Conservation (phyloP, 2,329 filamentous ascomycete genomes). For the Trichoderma breve region DNA sequence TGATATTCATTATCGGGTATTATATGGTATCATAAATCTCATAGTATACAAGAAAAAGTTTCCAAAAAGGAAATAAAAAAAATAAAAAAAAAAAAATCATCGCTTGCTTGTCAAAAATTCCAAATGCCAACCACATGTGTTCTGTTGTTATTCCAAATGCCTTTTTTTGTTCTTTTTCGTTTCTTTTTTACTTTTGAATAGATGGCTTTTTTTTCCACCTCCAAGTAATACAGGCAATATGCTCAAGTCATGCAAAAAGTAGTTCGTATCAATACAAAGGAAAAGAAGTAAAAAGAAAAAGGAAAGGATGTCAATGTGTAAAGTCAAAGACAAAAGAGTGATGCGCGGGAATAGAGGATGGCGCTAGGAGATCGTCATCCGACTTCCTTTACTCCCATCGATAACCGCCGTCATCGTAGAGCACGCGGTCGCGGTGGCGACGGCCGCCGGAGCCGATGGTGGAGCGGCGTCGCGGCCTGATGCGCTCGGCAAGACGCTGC, state of each 20-base stretch:
- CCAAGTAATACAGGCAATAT: conserved; percentile 5
- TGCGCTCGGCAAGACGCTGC: conserved; percentile 41
- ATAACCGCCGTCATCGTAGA: conserved; percentile 41
- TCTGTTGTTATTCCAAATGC: not conserved
- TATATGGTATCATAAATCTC: conserved; percentile 13
- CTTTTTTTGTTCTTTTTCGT: not conserved
- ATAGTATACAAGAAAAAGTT: conserved; percentile 3
- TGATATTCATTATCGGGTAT: conserved; percentile 14
- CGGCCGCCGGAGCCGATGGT: conserved; percentile 38
- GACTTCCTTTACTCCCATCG: conserved; percentile 37
- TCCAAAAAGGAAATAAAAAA: not conserved
- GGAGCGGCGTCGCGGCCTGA: conserved; percentile 39
- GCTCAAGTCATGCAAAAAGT: not conserved
- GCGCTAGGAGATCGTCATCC: not conserved
- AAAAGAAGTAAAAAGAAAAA: not conserved
- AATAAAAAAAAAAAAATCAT: not conserved
- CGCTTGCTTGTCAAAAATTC: conserved; percentile 8
- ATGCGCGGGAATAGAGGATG: not conserved
- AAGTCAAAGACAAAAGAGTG: not conserved
- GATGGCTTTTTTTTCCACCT: not conserved
- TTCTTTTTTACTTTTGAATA: conserved; percentile 7
- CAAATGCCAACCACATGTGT: conserved; percentile 6
- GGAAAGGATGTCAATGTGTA: not conserved
- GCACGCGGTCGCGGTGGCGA: conserved; percentile 35
- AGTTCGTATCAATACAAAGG: conserved; percentile 12